Evolutionary conservation across 176 grass and related monocot species (phyloP), one percentile per base, ranked within the genome.

Genomic region (Cocos nucifera): DNA sequence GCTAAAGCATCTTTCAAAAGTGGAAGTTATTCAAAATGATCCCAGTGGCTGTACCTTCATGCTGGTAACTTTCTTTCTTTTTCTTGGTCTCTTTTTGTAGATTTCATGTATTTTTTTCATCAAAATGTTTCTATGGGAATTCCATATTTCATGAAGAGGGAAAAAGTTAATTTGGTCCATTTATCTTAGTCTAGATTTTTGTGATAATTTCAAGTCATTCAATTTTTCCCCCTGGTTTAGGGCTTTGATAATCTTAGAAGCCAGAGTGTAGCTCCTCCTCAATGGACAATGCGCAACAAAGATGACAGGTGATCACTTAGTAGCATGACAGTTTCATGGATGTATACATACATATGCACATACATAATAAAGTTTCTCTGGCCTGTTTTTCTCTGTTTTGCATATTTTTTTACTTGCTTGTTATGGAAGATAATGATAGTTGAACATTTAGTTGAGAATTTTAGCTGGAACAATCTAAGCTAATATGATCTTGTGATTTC

Each of bases 231-330:
- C 21, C 65, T 44, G 70, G 0, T 67, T 12, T 60, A 89, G 89
- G 89, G 89, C 53, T 95, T 95, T 58, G 89, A 95, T 61, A 95
- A 95, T 59, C 73, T 97, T 50, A 84, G 78, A 77, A 90, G 65
- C 69, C 83, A 97, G 78, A 97, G 86, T 50, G 78, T 91, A 1
- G 77, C 83, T 6, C 91, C 91, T 56, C 81, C 92, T 15, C 92
- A 97, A 65, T 97, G 92, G 92, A 91, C 84, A 4, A 83, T 97
- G 92, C 84, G 84, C 24, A 97, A 97, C 76, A 97, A 88, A 51
- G 92, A 91, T 20, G 92, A 91, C 70, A 97, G 86, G 90, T 95
- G 73, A 67, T 68, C 35, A 4, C 12, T 52, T 35, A 14, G 4
- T 35, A 32, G n/a, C 16, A n/a, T 6, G 12, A 65, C 6, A 25